Conservation (phyloP, 208 protist species). For the Crithidia brevicula region DNA sequence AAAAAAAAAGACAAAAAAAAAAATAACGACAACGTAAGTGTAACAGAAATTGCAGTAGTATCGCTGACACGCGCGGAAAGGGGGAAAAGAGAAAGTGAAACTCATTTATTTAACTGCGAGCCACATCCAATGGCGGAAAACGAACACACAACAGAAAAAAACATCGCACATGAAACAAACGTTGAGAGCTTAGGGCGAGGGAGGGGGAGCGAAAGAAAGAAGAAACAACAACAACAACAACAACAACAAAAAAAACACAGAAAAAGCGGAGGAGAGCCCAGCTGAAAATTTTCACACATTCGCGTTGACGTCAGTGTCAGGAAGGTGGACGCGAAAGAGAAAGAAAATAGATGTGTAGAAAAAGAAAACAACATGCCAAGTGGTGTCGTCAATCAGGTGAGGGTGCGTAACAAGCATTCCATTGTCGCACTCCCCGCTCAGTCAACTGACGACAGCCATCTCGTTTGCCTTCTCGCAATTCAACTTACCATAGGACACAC, state of each 20-base stretch:
- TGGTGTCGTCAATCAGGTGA: too few relatives aligned
- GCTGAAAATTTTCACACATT: background rate
- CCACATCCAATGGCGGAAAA: background rate
- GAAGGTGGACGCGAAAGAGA: background rate
- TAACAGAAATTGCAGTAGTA: background rate
- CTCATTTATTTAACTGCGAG: background rate
- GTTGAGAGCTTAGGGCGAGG: background rate
- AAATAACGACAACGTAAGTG: background rate
- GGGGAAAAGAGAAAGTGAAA: background rate
- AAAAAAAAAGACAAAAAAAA: background rate
- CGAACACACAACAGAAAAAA: background rate
- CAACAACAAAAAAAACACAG: background rate
- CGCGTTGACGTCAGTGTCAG: background rate
- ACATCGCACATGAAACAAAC: slow-evolving; percentile 4
- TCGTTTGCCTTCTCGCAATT: too few relatives aligned
- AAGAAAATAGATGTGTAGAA: background rate
- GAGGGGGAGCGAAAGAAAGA: background rate
- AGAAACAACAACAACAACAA: background rate
- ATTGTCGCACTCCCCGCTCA: too few relatives aligned
- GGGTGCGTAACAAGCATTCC: too few relatives aligned
- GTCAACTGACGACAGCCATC: too few relatives aligned
- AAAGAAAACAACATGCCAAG: background rate
- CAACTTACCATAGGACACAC: too few relatives aligned
- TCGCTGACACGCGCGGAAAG: background rate
- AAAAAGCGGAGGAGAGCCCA: too few relatives aligned